Percentiles rank a stretch among this genome's conserved stretches.
Conservation (phyloP, 208 protist genomes). For the Leishmania guyanensis region DNA sequence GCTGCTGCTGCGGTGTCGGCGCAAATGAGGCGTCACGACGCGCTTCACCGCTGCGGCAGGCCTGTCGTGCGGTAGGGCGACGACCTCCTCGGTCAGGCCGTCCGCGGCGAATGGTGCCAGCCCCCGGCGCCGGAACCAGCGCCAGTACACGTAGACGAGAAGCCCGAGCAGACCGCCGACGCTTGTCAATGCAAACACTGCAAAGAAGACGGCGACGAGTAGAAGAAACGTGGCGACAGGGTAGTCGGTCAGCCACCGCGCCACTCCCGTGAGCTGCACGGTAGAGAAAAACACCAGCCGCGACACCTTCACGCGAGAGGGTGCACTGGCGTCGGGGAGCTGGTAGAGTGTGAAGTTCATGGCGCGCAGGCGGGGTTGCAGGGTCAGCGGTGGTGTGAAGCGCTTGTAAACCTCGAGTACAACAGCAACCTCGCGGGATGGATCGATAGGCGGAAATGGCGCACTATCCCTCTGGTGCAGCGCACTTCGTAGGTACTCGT, state of each 20-base stretch:
- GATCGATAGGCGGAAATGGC: conserved; percentile 53
- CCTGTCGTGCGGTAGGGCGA: background rate
- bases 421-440: conserved; percentile 47
- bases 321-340: conserved; percentile 9
- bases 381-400: conserved; percentile 58
- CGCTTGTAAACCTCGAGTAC: conserved; percentile 58
- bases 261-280: conserved; percentile 55
- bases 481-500: conserved; percentile 23
- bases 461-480: conserved; percentile 25
- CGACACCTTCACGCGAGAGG: conserved; percentile 41
- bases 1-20: conserved; percentile 2
- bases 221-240: conserved; percentile 48
- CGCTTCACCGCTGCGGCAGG: conserved; percentile 6
- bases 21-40: background rate
- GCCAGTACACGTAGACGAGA: conserved; percentile 15
- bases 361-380: conserved; percentile 68
- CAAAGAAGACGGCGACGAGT: conserved; percentile 29
- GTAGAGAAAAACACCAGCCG: conserved; percentile 57
- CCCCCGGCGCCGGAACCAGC: background rate
- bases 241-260: conserved; percentile 57
- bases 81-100: conserved; percentile 7
- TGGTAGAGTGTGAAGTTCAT: conserved; percentile 83
- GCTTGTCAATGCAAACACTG: conserved; percentile 5
- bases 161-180: conserved; percentile 9
- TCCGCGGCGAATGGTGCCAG: background rate